A percentile compares a stretch with the other conserved stretches of the same genome.
phyloP scores from a whole-genome alignment of 495 filamentous ascomycete genomes.

The Podospora comata region DNA sequence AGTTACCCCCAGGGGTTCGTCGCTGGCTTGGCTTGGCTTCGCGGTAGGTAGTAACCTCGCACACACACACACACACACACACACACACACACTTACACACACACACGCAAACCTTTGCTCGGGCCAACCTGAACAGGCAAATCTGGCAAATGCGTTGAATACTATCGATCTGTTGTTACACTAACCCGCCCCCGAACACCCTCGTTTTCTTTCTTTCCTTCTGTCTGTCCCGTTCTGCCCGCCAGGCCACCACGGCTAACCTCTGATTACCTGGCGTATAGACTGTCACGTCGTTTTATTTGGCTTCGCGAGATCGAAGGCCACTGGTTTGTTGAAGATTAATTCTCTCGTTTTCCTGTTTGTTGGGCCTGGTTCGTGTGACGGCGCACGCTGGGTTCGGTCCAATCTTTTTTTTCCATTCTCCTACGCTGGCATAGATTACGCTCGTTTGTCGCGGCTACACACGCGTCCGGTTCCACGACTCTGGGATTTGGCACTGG shows the following conservation, averaged over 20 bases:
- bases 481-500: conserved; percentile 29
- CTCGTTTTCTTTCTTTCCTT: conserved; percentile 22
- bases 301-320: conserved; percentile 24
- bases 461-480: conserved; percentile 37
- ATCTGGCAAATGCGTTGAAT: conserved; percentile 26
- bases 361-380: conserved; percentile 24
- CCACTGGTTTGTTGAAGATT: conserved; percentile 15
- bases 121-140: conserved; percentile 31
- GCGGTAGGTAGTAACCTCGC: conserved; percentile 25
- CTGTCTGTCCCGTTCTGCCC: conserved; percentile 19
- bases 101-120: conserved; percentile 16
- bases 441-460: conserved; percentile 35
- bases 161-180: conserved; percentile 19
- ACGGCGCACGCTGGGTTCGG: conserved; percentile 22
- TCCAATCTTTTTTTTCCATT: conserved; percentile 25
- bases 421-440: conserved; percentile 26
- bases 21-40: conserved; percentile 26
- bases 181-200: background rate
- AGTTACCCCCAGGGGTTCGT: conserved; percentile 17
- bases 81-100: conserved; percentile 17
- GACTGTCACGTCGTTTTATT: conserved; percentile 17
- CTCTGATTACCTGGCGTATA: conserved; percentile 16
- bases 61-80: conserved; percentile 15
- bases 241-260: conserved; percentile 24
- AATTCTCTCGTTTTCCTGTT: conserved; percentile 26